Conservation (phyloP, 345 rosid species). For the Boechera stricta region DNA sequence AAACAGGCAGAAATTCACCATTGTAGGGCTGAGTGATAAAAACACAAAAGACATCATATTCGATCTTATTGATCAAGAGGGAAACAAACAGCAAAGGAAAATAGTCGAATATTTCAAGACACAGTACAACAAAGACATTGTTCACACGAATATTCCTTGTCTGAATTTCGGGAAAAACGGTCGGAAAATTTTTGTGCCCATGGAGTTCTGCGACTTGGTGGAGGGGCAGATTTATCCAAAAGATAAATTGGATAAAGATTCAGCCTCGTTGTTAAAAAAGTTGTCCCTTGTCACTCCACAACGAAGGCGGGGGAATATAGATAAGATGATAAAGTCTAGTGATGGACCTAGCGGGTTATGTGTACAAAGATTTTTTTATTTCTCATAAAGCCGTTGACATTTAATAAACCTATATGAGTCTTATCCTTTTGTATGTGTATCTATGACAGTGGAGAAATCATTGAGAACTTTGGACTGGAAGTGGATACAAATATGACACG, state of each 20-base stretch:
- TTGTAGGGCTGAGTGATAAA: slow-evolving; percentile 55
- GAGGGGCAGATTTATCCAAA: slow-evolving; percentile 86
- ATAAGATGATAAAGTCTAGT: slow-evolving; percentile 49
- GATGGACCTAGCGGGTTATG: slow-evolving; percentile 87
- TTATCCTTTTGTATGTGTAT: background rate
- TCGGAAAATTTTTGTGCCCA: slow-evolving; percentile 62
- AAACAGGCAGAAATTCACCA: slow-evolving; percentile 64
- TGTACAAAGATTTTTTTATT: background rate
- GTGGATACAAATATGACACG: slow-evolving; percentile 68
- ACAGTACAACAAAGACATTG: slow-evolving; percentile 57
- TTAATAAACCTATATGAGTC: too few species aligned
- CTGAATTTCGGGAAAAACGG: slow-evolving; percentile 66
- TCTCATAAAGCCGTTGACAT: too few species aligned
- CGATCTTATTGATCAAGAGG: slow-evolving; percentile 50
- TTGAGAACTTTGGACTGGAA: slow-evolving; percentile 64
- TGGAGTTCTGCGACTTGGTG: slow-evolving; percentile 76
- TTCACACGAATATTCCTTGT: slow-evolving; percentile 61
- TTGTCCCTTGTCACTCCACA: slow-evolving; percentile 59
- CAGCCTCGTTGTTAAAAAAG: slow-evolving; percentile 49
- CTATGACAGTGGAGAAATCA: slow-evolving; percentile 59
- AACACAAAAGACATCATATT: slow-evolving; percentile 51
- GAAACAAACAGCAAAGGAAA: slow-evolving; percentile 22
- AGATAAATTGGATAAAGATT: slow-evolving; percentile 54
- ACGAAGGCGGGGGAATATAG: slow-evolving; percentile 52
- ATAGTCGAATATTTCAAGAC: slow-evolving; percentile 65